Conservation (phyloP, 2,329 filamentous ascomycete species). For the Fusarium poae region DNA sequence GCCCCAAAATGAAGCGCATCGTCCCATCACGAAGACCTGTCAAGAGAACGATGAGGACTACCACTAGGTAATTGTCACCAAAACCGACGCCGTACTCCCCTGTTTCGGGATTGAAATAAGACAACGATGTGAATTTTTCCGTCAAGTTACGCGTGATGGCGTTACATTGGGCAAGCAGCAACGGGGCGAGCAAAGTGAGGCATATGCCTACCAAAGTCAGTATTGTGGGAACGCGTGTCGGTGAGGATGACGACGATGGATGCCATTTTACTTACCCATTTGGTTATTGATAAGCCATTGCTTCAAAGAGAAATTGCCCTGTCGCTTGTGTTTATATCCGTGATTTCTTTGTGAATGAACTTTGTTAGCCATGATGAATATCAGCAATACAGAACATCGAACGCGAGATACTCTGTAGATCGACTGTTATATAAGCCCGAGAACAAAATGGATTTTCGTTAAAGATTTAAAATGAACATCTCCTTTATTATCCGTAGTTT, state of each 20-base stretch:
- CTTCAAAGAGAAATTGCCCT: neutral
- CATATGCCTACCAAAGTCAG: constrained; percentile 71
- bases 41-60: constrained; percentile 85
- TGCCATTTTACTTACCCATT: neutral
- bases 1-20: constrained; percentile 89
- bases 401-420: no score
- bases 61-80: constrained; percentile 83
- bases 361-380: constrained; percentile 10
- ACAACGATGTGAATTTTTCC: constrained; percentile 86
- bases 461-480: neutral
- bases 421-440: neutral
- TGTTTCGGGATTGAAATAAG: constrained; percentile 79
- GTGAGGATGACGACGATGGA: neutral
- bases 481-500: neutral
- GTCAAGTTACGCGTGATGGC: constrained; percentile 82
- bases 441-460: constrained; percentile 2
- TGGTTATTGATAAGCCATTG: constrained; percentile 36
- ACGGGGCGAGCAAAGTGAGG: constrained; percentile 84
- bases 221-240: constrained; percentile 3
- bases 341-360: neutral
- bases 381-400: neutral
- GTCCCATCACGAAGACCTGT: constrained; percentile 85
- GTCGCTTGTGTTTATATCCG: neutral
- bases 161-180: constrained; percentile 85
- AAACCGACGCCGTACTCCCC: constrained; percentile 80